These are phyloP conservation scores for Psidium friedrichsthalianum DNA, from an alignment of 345 rosid species.

Conservation along the genomic window DNA sequence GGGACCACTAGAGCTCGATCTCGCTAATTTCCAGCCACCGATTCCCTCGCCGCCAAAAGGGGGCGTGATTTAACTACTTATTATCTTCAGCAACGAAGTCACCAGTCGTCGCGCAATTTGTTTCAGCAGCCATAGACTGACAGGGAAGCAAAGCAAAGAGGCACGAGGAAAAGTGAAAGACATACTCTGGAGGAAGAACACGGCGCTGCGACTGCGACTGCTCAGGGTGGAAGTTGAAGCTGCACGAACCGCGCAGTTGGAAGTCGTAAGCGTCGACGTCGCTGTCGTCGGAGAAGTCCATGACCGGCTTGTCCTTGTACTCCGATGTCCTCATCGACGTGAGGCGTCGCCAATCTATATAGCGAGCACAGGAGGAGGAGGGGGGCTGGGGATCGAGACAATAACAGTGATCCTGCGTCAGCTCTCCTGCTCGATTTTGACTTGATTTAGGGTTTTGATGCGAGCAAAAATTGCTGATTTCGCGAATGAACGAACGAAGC, in stretches of 20 bases:
- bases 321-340: conserved; percentile 19
- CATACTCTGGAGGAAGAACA: not conserved
- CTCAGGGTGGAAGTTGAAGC: conserved; percentile 12
- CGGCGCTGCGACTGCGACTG: not conserved
- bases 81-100: no score
- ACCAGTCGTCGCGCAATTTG: no score
- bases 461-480: not conserved
- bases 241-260: not conserved
- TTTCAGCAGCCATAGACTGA: no score
- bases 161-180: not conserved
- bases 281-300: conserved; percentile 12
- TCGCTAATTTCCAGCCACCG: not conserved
- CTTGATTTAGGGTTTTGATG: not conserved
- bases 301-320: conserved; percentile 24
- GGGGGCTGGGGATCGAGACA: not conserved
- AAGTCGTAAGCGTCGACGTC: conserved; percentile 4
- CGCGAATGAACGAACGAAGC: not conserved
- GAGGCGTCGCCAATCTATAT: not conserved
- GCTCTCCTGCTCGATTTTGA: not conserved
- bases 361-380: not conserved
- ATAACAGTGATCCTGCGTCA: not conserved
- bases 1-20: not conserved
- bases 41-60: not conserved
- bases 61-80: not conserved
- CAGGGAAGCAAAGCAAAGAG: not conserved